Evolutionary conservation across 2,329 filamentous ascomycete genomes (phyloP), one percentile per base, ranked within the genome.

Genomic region (Septoria linicola): DNA sequence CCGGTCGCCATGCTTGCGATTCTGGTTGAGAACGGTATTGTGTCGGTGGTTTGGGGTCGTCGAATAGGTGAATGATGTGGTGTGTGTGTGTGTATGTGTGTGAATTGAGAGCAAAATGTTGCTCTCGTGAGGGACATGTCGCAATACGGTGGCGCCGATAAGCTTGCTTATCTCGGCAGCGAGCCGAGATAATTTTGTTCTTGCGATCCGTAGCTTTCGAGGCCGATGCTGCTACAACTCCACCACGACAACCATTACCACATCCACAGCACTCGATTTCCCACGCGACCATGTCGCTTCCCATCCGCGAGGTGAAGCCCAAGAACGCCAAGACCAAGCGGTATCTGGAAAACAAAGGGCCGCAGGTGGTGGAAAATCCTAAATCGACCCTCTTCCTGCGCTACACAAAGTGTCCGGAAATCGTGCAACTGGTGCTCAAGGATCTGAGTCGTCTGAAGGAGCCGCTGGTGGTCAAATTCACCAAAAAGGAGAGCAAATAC

Each of bases 401-500:
- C 58, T 92, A 91, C 65, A 89, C 88, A 44, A 87, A 83, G 69
- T 92, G 88, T 69, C 92, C 88, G 39, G 84, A 92, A 64, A 76
- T 93, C 41, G 78, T 90, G 51, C 85, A 95, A 72, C 85, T 92
- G 63, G 88, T 89, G 51, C 78, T 96, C 56, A 86, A 83, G 61
- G 93, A 96, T 65, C 81, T 99, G 50, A 82, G 89, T 72, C 81
- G 88, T 41, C 78, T 99, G 66, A 91, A 92, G 64, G 84, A 87
- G 66, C 90, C 91, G 2, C 80, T 92, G 55, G 85, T 85, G 59
- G 86, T 95, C 72, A 90, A 91, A 62, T 96, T 99, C 76, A 88
- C 84, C 73, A 99, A 97, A 81, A 97, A 97, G 78, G 99, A 99
- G 73, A 80, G 84, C 62, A 87, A 96, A 64, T 90, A 93, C 72